Percentiles rank a stretch among this genome's conserved stretches.
Conservation (phyloP, 2,329 filamentous ascomycete genomes). For the Rhynchosporium agropyri region DNA sequence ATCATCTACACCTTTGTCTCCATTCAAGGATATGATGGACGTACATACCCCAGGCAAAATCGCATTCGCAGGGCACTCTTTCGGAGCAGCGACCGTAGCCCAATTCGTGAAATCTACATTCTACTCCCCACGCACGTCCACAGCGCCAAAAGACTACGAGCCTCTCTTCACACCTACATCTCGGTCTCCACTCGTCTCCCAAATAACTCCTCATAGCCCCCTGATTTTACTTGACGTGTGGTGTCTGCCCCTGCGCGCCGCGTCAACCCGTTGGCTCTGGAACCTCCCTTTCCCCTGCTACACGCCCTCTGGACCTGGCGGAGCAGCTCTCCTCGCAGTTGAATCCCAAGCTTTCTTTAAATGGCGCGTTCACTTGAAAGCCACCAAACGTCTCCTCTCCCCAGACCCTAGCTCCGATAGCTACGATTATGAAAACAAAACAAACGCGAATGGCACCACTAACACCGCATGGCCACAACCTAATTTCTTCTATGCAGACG, state of each 20-base stretch:
- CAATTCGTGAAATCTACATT: constrained; percentile 81
- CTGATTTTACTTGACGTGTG: constrained; percentile 78
- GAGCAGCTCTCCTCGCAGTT: constrained; percentile 66
- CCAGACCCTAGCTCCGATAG: constrained; percentile 52
- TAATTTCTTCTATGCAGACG: constrained; percentile 72
- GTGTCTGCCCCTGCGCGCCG: constrained; percentile 71
- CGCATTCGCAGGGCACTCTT: constrained; percentile 78
- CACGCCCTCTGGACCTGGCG: constrained; percentile 52
- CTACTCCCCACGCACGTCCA: constrained; percentile 54
- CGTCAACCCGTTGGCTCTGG: constrained; percentile 64
- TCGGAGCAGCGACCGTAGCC: constrained; percentile 72
- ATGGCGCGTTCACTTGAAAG: constrained; percentile 72
- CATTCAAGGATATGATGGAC: constrained; percentile 64
- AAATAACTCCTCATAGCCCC: constrained; percentile 69
- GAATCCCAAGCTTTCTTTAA: constrained; percentile 78
- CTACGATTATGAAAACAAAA: constrained; percentile 22
- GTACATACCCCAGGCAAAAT: constrained; percentile 73
- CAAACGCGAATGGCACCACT: not conserved
- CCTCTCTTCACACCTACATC: constrained; percentile 63
- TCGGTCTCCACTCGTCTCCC: constrained; percentile 58
- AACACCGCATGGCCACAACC: constrained; percentile 47
- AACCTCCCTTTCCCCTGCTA: constrained; percentile 76
- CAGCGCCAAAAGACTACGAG: constrained; percentile 51
- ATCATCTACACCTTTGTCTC: constrained; percentile 53
- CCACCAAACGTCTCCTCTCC: constrained; percentile 68